phyloP scores from a whole-genome alignment of 768 basidiomycete genomes.

The Psilocybe tampanensis region DNA sequence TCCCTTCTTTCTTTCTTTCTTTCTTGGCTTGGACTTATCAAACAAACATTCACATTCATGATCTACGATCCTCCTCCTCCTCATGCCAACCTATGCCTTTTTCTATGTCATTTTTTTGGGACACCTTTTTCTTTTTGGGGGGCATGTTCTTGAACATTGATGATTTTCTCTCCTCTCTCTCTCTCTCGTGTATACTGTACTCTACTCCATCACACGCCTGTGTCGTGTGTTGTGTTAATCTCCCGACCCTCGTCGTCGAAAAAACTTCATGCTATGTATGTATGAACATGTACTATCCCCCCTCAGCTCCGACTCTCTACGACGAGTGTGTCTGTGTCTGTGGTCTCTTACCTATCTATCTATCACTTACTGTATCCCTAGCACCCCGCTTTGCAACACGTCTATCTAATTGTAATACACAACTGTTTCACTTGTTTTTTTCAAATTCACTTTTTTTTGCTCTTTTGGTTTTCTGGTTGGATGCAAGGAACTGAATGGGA shows the following conservation, averaged over 20 bases:
- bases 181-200: neutral
- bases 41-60: neutral
- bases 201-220: neutral
- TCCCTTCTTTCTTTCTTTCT: neutral
- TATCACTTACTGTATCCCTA: neutral
- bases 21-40: no score
- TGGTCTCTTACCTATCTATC: neutral
- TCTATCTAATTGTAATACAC: no score
- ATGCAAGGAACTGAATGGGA: no score
- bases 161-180: neutral
- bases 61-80: neutral
- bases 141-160: no score
- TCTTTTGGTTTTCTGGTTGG: no score
- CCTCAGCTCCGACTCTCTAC: neutral
- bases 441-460: no score
- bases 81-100: neutral
- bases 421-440: no score
- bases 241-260: neutral
- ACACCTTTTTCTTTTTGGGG: neutral
- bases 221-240: neutral
- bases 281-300: neutral
- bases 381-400: neutral
- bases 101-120: neutral
- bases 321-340: neutral
- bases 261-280: neutral